phyloP scores from a whole-genome alignment of 2,329 filamentous ascomycete species.

The Blastomyces percursus region DNA sequence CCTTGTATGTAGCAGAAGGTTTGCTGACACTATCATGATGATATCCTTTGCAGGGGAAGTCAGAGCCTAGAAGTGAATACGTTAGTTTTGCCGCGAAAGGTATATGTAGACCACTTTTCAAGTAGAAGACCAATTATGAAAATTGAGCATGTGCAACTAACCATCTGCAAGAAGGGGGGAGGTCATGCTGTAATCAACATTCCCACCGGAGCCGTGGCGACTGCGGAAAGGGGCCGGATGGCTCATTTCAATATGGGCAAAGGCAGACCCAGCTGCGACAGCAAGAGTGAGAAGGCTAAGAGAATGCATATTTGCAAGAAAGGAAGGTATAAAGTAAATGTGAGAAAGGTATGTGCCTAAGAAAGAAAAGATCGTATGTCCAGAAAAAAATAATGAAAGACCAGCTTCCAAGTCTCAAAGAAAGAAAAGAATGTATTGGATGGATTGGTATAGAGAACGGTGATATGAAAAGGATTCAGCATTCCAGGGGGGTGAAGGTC shows the following conservation, averaged over 20 bases:
- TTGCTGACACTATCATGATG: slow-evolving; percentile 40
- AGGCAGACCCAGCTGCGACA: slow-evolving; percentile 12
- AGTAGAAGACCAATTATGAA: background rate
- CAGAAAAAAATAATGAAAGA: background rate
- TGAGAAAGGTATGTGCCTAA: background rate
- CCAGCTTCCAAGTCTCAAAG: background rate
- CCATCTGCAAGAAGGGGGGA: slow-evolving; percentile 47
- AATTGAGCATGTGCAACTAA: background rate
- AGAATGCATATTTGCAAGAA: slow-evolving; percentile 7
- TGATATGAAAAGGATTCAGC: background rate
- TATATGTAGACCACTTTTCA: background rate
- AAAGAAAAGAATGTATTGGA: slow-evolving; percentile 2
- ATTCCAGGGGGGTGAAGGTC: background rate
- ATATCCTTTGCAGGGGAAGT: slow-evolving; percentile 70
- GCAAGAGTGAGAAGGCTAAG: slow-evolving; percentile 7
- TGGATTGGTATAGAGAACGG: background rate
- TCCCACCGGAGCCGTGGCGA: slow-evolving; percentile 37
- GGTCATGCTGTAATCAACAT: slow-evolving; percentile 62
- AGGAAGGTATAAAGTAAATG: background rate
- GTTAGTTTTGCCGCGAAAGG: background rate
- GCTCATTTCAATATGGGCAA: slow-evolving; percentile 46
- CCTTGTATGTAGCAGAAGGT: slow-evolving; percentile 49
- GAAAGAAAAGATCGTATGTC: background rate
- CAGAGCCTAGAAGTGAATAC: slow-evolving; percentile 35
- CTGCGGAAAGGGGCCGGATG: slow-evolving; percentile 45